Base-by-base conservation (phyloP, 2,329 filamentous ascomycete species). In the Penicillium sclerotigenum region DNA sequence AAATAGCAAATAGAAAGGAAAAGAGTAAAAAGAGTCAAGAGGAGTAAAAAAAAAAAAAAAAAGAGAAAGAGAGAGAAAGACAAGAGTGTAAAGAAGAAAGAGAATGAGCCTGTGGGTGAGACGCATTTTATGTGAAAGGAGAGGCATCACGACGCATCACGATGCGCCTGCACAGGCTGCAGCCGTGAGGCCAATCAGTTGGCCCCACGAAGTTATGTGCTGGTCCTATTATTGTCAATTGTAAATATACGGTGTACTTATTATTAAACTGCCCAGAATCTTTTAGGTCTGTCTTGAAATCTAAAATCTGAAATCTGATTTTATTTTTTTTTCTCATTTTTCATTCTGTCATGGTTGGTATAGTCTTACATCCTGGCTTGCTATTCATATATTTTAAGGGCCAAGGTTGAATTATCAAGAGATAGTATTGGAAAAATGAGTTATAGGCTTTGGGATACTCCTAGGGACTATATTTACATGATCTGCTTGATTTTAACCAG, bases 101-200 rank as follows among this genome's bases (percentile, higher is more conserved):
- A 57, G 40, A 52, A 53, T 51, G 42, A 42, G 49, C 38, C 48
- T 52, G 47, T 56, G 54, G 54, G 54, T 56, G 54, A 52, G 54
- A 56, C 54, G 54, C 54, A 46, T 52, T 53, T 47, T 56, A 55
- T 51, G 52, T 51, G 38, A 34, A 31, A 37, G 37, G n/a, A 29
- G 38, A 47, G 29, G 28, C 43, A 54, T 45, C 46, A 52, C 43
- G 52, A 34, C 6, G 24, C 45, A 47, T 26, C 14, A 33, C 29
- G 41, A 41, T 42, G 40, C 16, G 16, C 6, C 40, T 28, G 24
- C 16, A 22, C 33, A 55, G 46, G 47, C 54, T 56, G 54, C 54
- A 56, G 54, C 29, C 13, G 41, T 31, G 18, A 56, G 38, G 50
- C 54, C 54, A 56, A 56, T 56, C 54, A 56, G 33, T 53, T 36